These are phyloP conservation scores for Trichoderma asperellum DNA, from an alignment of 2,329 filamentous ascomycete genomes.

Conservation along the genomic window DNA sequence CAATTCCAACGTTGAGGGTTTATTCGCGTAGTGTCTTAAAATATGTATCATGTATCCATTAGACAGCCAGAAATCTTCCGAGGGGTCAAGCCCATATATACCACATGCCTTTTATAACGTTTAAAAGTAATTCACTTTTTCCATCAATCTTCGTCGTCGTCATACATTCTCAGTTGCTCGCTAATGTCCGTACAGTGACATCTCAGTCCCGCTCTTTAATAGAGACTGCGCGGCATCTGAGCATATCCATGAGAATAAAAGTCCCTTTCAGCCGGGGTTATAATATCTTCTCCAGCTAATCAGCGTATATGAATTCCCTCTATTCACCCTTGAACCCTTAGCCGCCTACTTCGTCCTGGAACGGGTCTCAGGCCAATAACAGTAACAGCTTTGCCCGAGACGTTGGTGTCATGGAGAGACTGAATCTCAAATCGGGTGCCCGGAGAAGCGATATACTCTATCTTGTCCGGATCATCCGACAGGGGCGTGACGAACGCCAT, in stretches of 20 bases:
- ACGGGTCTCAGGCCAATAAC: constrained; percentile 8
- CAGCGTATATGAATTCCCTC: background rate
- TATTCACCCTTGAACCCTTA: background rate
- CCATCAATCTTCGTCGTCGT: background rate
- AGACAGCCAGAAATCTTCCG: background rate
- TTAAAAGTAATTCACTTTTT: background rate
- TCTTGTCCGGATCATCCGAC: constrained; percentile 23
- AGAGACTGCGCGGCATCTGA: background rate
- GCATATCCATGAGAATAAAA: background rate
- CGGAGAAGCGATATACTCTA: constrained; percentile 18
- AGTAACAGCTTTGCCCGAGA: constrained; percentile 1
- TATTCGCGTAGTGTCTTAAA: background rate
- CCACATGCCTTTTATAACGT: background rate
- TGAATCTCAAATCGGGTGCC: constrained; percentile 20
- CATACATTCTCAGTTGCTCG: background rate
- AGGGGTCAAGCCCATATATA: background rate
- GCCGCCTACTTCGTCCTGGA: background rate
- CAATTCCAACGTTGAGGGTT: background rate
- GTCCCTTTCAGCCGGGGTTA: background rate
- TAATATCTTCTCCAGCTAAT: background rate
- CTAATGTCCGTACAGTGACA: background rate
- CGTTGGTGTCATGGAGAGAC: background rate
- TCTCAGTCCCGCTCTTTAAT: background rate
- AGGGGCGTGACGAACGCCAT: constrained; percentile 22
- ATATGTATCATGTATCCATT: background rate